phyloP scores from a whole-genome alignment of 2,329 filamentous ascomycete species.

The Pseudogymnoascus sp. region DNA sequence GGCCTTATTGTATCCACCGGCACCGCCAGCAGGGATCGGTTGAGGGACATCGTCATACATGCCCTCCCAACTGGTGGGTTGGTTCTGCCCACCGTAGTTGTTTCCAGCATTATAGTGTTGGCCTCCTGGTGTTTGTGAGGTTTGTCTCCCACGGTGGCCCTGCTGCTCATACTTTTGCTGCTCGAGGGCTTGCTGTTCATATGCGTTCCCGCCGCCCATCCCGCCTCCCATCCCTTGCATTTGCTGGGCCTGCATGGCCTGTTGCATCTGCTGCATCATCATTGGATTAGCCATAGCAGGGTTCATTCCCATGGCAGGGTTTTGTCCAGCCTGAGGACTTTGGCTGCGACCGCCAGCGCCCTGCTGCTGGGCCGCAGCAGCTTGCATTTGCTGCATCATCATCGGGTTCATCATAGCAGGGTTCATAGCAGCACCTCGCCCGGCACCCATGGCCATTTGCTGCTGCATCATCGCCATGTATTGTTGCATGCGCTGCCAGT shows the following conservation, averaged over 20 bases:
- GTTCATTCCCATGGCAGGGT: slow-evolving; percentile 29
- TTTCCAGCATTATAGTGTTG: slow-evolving; percentile 22
- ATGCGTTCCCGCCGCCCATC: slow-evolving; percentile 39
- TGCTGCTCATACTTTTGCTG: slow-evolving; percentile 70
- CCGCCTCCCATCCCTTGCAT: slow-evolving; percentile 36
- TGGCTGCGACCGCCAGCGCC: slow-evolving; percentile 25
- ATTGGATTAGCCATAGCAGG: slow-evolving; percentile 49
- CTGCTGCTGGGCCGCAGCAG: slow-evolving; percentile 50
- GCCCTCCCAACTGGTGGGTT: slow-evolving; percentile 84
- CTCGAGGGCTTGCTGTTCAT: slow-evolving; percentile 67
- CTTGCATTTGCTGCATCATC: slow-evolving; percentile 65
- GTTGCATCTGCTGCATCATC: slow-evolving; percentile 35
- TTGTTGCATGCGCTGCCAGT: slow-evolving; percentile 97
- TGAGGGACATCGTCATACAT: slow-evolving; percentile 97
- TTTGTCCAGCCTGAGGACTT: slow-evolving; percentile 21
- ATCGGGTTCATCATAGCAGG: slow-evolving; percentile 59
- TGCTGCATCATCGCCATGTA: slow-evolving; percentile 95
- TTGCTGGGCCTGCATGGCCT: slow-evolving; percentile 15
- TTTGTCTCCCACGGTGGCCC: slow-evolving; percentile 44
- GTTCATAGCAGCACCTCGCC: slow-evolving; percentile 56
- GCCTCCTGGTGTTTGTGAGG: slow-evolving; percentile 30
- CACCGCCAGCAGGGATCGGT: slow-evolving; percentile 52
- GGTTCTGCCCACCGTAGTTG: slow-evolving; percentile 26
- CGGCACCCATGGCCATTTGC: slow-evolving; percentile 66
- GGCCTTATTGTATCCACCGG: slow-evolving; percentile 27